Evolutionary conservation across 129 eudicot genomes (phyloP).

Genomic region (Solidago caesia): DNA sequence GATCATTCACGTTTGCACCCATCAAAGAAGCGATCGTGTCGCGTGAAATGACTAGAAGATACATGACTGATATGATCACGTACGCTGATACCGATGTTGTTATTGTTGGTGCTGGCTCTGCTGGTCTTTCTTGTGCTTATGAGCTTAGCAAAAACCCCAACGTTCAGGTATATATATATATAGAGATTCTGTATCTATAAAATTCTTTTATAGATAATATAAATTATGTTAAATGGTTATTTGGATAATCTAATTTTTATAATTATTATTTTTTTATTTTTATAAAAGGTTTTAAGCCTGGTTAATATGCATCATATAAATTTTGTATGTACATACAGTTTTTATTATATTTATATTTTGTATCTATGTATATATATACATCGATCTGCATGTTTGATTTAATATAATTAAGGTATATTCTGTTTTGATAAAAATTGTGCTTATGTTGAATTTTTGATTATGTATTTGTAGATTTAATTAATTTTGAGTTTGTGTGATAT

Average conservation of each 20-base stretch:
- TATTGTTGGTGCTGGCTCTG: constrained; percentile 86
- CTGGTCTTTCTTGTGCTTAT: constrained; percentile 85
- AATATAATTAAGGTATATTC: neutral
- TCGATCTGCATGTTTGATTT: constrained; percentile 12
- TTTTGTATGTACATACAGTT: too few species aligned
- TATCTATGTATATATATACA: neutral
- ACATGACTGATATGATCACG: constrained; percentile 88
- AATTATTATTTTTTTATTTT: too few species aligned
- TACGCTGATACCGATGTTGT: constrained; percentile 90
- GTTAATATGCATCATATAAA: too few species aligned
- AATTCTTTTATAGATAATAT: too few species aligned
- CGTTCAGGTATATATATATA: constrained; percentile 40
- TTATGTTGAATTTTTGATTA: neutral
- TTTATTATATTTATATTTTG: neutral
- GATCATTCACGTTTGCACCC: constrained; percentile 57
- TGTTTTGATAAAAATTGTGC: neutral
- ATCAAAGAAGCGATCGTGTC: constrained; percentile 83
- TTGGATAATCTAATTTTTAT: neutral
- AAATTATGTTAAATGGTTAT: neutral
- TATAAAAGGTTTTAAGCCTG: too few species aligned
- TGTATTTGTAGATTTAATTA: neutral
- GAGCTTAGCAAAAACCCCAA: constrained; percentile 86
- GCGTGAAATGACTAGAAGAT: constrained; percentile 86
- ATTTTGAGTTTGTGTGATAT: too few species aligned
- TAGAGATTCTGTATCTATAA: too few species aligned